These are phyloP conservation scores for Sarocladiaceae sp. DNA, from an alignment of 2,329 filamentous ascomycete genomes.

Conservation along the genomic window DNA sequence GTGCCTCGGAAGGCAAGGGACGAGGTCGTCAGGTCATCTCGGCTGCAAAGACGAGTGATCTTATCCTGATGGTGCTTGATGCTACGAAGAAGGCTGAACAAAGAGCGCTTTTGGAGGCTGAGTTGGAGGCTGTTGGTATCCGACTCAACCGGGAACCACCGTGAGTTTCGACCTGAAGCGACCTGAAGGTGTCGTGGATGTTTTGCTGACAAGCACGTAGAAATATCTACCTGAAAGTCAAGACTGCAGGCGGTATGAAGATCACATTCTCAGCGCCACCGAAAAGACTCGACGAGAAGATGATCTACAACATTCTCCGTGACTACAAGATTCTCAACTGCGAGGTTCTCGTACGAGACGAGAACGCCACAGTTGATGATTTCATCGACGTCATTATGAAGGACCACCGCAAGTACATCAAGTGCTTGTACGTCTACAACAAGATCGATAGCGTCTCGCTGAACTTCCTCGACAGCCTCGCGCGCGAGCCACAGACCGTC, in stretches of 20 bases:
- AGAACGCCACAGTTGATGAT: conserved; percentile 93
- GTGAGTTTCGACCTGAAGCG: conserved; percentile 45
- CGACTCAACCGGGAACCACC: conserved; percentile 87
- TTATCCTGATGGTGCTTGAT: conserved; percentile 95
- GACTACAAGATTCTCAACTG: conserved; percentile 99
- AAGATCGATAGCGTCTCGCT: conserved; percentile 96
- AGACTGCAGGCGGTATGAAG: conserved; percentile 97
- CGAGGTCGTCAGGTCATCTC: conserved; percentile 94
- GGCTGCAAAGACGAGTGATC: conserved; percentile 94
- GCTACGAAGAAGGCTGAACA: conserved; percentile 97
- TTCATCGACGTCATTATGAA: conserved; percentile 99
- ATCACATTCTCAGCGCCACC: conserved; percentile 91
- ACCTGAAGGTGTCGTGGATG: too few species aligned
- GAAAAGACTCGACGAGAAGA: conserved; percentile 92
- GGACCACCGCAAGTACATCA: conserved; percentile 96
- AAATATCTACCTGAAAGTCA: conserved; percentile 95
- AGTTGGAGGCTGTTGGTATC: conserved; percentile 93
- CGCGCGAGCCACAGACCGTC: conserved; percentile 86
- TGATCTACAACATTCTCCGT: conserved; percentile 94
- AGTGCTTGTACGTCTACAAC: conserved; percentile 96
- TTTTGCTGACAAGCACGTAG: conserved; percentile 34
- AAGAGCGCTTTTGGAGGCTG: conserved; percentile 80
- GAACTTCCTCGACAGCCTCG: conserved; percentile 87
- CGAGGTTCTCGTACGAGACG: conserved; percentile 92
- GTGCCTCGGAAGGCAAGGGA: conserved; percentile 91